Conservation (phyloP, 495 filamentous ascomycete genomes). For the Ramalina peruviana region DNA sequence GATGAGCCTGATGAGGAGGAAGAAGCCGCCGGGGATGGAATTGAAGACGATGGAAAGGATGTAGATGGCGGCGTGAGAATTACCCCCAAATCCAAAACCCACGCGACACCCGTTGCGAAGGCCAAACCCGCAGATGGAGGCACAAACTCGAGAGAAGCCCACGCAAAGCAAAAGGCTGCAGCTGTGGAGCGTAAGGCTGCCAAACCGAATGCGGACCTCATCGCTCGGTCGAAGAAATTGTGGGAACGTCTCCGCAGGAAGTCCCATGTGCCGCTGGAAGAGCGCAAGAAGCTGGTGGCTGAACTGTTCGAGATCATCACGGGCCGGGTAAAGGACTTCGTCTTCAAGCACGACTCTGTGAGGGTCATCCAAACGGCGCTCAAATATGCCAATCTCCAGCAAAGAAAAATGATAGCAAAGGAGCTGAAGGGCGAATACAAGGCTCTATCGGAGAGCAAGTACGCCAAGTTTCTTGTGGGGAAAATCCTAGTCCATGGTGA, state of each 20-base stretch:
- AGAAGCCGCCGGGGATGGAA: constrained; percentile 12
- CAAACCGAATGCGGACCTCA: constrained; percentile 80
- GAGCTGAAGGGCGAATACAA: constrained; percentile 80
- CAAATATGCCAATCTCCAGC: constrained; percentile 79
- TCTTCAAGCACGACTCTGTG: constrained; percentile 96
- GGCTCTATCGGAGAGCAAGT: constrained; percentile 78
- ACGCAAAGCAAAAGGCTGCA: constrained; percentile 82
- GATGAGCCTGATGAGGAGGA: constrained; percentile 25
- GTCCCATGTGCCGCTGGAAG: constrained; percentile 73
- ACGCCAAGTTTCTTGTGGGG: constrained; percentile 90
- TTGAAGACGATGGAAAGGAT: constrained; percentile 7
- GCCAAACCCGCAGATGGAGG: neutral
- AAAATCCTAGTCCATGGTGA: constrained; percentile 89
- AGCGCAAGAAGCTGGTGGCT: constrained; percentile 70
- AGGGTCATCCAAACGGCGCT: constrained; percentile 89
- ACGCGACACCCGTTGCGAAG: neutral
- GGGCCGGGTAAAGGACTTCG: constrained; percentile 81
- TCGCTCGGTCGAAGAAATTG: constrained; percentile 84
- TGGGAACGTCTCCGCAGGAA: constrained; percentile 91
- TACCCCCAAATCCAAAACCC: neutral
- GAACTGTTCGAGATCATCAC: constrained; percentile 87
- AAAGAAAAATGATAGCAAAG: constrained; percentile 70
- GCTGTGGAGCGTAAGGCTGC: constrained; percentile 77
- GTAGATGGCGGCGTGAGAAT: neutral
- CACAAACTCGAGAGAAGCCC: constrained; percentile 60